Evolutionary conservation across 2,329 filamentous ascomycete genomes (phyloP), one percentile per base, ranked within the genome.

Genomic region (Chrysoporthe deuterocubensis): DNA sequence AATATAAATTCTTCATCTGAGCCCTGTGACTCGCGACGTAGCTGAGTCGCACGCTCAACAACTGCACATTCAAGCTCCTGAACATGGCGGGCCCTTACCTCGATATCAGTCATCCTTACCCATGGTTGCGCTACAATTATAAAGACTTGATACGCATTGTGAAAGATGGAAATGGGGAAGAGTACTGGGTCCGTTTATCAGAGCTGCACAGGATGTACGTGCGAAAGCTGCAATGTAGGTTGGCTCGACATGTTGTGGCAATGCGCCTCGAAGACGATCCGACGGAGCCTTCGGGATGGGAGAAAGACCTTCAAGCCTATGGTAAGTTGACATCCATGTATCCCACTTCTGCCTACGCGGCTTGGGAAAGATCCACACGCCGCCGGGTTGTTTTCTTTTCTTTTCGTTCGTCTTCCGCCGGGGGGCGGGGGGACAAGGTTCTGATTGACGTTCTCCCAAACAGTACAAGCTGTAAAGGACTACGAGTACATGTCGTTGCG

Each of bases 191-290:
- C n/a, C 63, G 52, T 37, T 58, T 64, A 9, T 60, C 60, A 4
- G 65, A 67, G 18, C 32, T 67, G 52, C 43, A 67, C 16, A 50
- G 60, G 3, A 64, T 67, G 60, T 52, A 64, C 18, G 32, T 64
- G 4, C 42, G 65, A 4, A 64, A 67, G 16, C n/a, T 67, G 1
- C 52, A 67, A 7, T 9, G 34, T 21, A 43, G 34, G 26, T 43
- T 67, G 14, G 43, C 63, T 7, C 44, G 44, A 6, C 59, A 64
- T 18, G 44, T 42, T 5, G 60, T 67, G 11, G 4, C 37, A 5
- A 67, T 67, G 32, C 54, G 44, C 3, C 46, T 16, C 13, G 42
- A 21, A 11, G 3, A 21, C 48, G n/a, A 13, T 14, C 48, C 48
- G 4, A 58, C 21, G 16, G 46, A 62, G 5, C 37, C 50, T 44